Base-by-base conservation (phyloP, 202 grass and related monocot genomes). In the Digitaria exilis region DNA sequence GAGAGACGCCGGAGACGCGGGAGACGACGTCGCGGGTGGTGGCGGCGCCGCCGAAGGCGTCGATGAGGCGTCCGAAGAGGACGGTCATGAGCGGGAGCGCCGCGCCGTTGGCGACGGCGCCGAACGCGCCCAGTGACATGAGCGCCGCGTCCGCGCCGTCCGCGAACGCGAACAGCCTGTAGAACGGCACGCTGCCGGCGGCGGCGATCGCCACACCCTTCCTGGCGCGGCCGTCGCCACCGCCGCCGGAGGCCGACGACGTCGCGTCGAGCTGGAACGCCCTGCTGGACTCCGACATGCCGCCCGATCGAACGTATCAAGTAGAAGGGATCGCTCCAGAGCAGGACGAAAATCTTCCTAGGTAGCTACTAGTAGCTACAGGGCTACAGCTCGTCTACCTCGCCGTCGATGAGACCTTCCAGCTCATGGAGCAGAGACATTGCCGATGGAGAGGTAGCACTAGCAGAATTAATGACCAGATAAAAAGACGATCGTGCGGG, bases 71-170 rank as follows among this genome's bases (percentile, higher is more conserved):
- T 67, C 85, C 91, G 55, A 98, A 98, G n/a, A 98, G 87, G 14
- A 96, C 83, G 12, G 96, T 96, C 96, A 98, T 98, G 77, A 98
- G 24, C 4, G 96, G 96, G 58, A 98, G 75, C 11, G 93, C 87
- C 16, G 93, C 77, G 70, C 96, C 96, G 78, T 98, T 98, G 26
- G 92, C 96, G 16, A 90, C 65, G 6, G 93, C 93, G 46, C 96
- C 96, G 3, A 86, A 26, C 42, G 96, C 79, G 9, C 96, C 96
- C 0, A 92, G 30, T 41, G 83, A 2, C 93, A 98, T 98, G 46
- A 98, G 71, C 72, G 82, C 75, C 13, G 69, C 72, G 89, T 98
- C 96, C 7, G 72, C 65, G 6, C 75, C 78, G 84, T 98, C 96
- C 0, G 96, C 93, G 49, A 98, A 98, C 10, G 89, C 86, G 78